Evolutionary conservation across 1,284 basidiomycete species (phyloP), one percentile per base, ranked within the genome.

Genomic region (Irpex sp.): DNA sequence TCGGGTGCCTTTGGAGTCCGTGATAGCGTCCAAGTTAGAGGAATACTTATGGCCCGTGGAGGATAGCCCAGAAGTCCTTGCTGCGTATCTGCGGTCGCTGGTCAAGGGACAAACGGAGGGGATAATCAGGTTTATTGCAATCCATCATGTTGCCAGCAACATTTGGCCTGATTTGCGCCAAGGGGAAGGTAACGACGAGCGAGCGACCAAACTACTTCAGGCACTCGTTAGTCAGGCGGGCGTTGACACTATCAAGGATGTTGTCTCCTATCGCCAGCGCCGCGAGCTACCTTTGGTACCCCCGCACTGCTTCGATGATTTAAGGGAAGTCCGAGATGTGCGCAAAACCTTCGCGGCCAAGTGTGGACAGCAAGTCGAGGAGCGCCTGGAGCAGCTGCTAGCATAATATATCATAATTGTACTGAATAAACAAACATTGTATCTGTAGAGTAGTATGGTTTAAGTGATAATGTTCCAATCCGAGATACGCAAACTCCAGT

Each of bases 41-140:
- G 86, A 87, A 66, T 93, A 86, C 72, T 76, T 96, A 49, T 86
- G 85, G 75, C 93, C 94, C 2, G 72, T 84, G 7, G 95, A 97
- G 72, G 75, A 61, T 1, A 86, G 92, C 68, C 70, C 79, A 4
- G 85, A 91, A 63, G 79, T 97, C 62, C 72, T 96, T 5, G 80
- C 84, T 1, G 81, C 83, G 44, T 89, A 88, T 69, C 76, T 89
- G 21, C 77, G 81, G 9, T 80, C 81, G 21, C 76, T 85, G 13
- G 70, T 84, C 52, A 81, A 82, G 69, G 72, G 74, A 57, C 60
- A 77, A 57, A 68, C 84, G 5, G 78, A 82, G 3, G 89, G 84
- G 0, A 91, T 97, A 72, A 71, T 94, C 65, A 82, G 84, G 60
- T 76, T 85, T 57, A 75, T 97, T 3, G 94, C 93, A 0, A 69